A percentile compares a stretch with the other conserved stretches of the same genome.
These are phyloP conservation scores for Penicillium cinerascens DNA, from an alignment of 495 filamentous ascomycete species.

Conservation along the genomic window DNA sequence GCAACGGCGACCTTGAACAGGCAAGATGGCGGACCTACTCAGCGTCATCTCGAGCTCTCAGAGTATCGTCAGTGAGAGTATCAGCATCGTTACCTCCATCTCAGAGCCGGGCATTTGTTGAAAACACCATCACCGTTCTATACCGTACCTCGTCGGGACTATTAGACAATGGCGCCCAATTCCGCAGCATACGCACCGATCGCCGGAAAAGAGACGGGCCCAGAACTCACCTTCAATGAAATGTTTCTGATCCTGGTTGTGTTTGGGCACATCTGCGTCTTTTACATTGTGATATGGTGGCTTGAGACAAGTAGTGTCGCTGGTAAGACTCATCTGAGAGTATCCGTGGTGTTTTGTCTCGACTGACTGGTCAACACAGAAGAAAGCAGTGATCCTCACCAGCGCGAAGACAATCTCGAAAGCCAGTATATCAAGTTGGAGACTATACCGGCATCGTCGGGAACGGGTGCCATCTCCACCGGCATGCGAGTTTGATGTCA, in stretches of 20 bases:
- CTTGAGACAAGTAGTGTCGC: no score
- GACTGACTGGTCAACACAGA: not conserved
- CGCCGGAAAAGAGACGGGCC: not conserved
- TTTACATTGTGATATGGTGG: no score
- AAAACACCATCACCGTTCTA: not conserved
- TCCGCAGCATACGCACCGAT: not conserved
- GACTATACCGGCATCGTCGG: not conserved
- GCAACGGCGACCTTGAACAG: not conserved
- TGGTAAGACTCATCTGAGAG: no score
- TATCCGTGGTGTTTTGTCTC: no score
- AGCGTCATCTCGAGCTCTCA: not conserved
- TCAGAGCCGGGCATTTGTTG: no score
- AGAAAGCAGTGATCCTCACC: not conserved
- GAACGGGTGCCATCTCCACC: not conserved
- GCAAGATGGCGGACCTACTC: not conserved
- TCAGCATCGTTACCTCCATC: not conserved
- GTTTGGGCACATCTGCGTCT: no score
- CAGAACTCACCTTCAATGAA: not conserved
- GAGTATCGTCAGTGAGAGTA: not conserved
- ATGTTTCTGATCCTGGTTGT: not conserved
- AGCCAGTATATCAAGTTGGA: not conserved
- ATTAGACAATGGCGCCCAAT: not conserved
- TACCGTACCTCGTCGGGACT: not conserved
- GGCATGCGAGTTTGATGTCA: not conserved
- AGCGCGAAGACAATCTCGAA: conserved; percentile 1